Evolutionary conservation across 139 green algal species (phyloP), one percentile per base, ranked within the genome.

Genomic region (Trebouxia sp.): DNA sequence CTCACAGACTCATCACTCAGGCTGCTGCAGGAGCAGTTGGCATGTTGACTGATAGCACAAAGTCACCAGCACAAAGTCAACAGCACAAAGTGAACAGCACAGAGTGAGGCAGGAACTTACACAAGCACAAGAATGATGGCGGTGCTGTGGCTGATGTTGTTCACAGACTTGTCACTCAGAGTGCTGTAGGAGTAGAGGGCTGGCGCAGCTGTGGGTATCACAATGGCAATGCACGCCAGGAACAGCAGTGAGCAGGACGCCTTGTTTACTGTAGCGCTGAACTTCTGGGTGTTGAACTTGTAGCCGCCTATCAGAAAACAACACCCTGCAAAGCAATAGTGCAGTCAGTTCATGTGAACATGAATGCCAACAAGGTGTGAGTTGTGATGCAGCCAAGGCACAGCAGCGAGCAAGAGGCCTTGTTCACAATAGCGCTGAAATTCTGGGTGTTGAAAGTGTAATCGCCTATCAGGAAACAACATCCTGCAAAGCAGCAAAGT

Each of bases 291-390:
- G 51, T 91, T 88, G 87, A 90, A 88, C 12, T 79, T 83, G 5
- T 92, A 55, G n/a, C 93, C 94, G 12, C 92, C 93, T 65, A 95
- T 87, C 28, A 97, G 75, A 81, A 97, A 97, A 81, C 91, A 94
- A 83, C 89, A 94, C 76, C 92, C 91, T 94, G 89, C 69, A 7
- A n/a, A 51, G 17, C n/a, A n/a, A n/a, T n/a, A n/a, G n/a, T n/a
- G n/a, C 10, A 42, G 14, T n/a, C n/a, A n/a, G n/a, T n/a, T n/a
- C n/a, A n/a, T n/a, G n/a, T n/a, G n/a, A n/a, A n/a, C n/a, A n/a
- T n/a, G n/a, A n/a, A n/a, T n/a, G n/a, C n/a, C n/a, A n/a, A n/a
- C n/a, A n/a, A n/a, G n/a, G n/a, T n/a, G n/a, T n/a, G n/a, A n/a
- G n/a, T n/a, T 55, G 86, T 89, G 70, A 97, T 92, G 82, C 82